Percentiles rank a stretch among this genome's conserved stretches.
phyloP scores from a whole-genome alignment of 2,329 filamentous ascomycete species.

The Verruconis gallopava region DNA sequence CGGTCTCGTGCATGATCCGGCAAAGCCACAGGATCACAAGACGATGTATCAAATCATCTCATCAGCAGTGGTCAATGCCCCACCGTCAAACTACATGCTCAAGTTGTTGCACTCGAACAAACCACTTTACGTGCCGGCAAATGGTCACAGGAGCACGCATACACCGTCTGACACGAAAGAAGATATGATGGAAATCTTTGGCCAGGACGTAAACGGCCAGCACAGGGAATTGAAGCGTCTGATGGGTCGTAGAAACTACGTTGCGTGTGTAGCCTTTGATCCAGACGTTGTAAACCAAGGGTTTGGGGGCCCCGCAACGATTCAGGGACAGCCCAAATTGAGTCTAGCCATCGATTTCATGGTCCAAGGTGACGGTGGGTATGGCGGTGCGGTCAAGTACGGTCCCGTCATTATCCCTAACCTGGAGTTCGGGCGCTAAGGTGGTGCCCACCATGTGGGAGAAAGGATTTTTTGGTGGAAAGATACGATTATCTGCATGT shows the following conservation, averaged over 20 bases:
- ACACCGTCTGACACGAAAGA: constrained; percentile 86
- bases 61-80: constrained; percentile 80
- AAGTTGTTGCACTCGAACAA: constrained; percentile 95
- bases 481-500: too few species aligned
- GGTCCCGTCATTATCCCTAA: constrained; percentile 89
- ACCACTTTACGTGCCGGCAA: constrained; percentile 77
- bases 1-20: constrained; percentile 85
- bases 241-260: constrained; percentile 88
- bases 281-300: constrained; percentile 55
- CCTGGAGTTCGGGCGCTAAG: constrained; percentile 35
- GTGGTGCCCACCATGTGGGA: background rate
- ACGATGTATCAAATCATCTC: constrained; percentile 99
- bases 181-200: constrained; percentile 99
- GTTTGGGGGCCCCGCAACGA: constrained; percentile 24
- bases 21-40: constrained; percentile 86
- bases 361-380: constrained; percentile 80
- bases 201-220: constrained; percentile 77
- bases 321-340: constrained; percentile 37
- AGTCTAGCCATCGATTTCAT: constrained; percentile 93
- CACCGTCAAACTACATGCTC: constrained; percentile 71
- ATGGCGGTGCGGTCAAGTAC: constrained; percentile 80
- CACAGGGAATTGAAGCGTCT: constrained; percentile 76
- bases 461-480: too few species aligned
- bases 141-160: constrained; percentile 60
- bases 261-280: constrained; percentile 88